A percentile compares a stretch with the other conserved stretches of the same genome.
These are phyloP conservation scores for Laguncularia racemosa DNA, from an alignment of 345 rosid genomes.

Conservation along the genomic window DNA sequence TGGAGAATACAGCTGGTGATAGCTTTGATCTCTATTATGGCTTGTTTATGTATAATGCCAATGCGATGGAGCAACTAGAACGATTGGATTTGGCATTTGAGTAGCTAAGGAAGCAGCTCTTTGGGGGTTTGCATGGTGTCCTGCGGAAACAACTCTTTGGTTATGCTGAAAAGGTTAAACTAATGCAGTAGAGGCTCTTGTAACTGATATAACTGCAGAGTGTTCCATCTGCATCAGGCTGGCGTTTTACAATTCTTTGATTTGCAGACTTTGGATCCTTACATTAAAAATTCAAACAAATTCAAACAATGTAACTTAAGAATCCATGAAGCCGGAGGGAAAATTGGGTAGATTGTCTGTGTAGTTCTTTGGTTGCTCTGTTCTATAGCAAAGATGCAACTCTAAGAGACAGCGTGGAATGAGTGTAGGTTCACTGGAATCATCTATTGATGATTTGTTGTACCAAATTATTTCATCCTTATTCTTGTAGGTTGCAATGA, in stretches of 20 bases:
- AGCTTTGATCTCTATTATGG: constrained; percentile 85
- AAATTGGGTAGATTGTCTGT: too few species aligned
- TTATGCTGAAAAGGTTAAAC: constrained; percentile 16
- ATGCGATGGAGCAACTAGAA: constrained; percentile 84
- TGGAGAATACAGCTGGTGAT: constrained; percentile 74
- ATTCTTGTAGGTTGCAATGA: too few species aligned
- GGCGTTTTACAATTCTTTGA: background rate
- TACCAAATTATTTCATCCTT: too few species aligned
- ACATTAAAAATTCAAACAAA: too few species aligned
- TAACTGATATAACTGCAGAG: background rate
- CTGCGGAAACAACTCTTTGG: constrained; percentile 49
- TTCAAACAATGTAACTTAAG: too few species aligned
- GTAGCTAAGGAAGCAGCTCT: constrained; percentile 61
- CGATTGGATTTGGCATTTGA: constrained; percentile 62
- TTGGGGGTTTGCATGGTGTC: constrained; percentile 52
- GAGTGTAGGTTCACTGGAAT: too few species aligned
- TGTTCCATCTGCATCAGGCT: constrained; percentile 1
- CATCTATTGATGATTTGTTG: too few species aligned
- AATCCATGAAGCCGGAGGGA: too few species aligned
- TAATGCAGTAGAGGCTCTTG: constrained; percentile 16
- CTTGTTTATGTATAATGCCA: constrained; percentile 63
- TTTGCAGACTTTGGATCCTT: background rate
- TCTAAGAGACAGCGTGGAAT: too few species aligned
- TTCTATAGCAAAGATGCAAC: too few species aligned
- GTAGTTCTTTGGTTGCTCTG: too few species aligned